Evolutionary conservation across 208 protist genomes (phyloP).

Genomic region (Acanthamoeba castellanii): DNA sequence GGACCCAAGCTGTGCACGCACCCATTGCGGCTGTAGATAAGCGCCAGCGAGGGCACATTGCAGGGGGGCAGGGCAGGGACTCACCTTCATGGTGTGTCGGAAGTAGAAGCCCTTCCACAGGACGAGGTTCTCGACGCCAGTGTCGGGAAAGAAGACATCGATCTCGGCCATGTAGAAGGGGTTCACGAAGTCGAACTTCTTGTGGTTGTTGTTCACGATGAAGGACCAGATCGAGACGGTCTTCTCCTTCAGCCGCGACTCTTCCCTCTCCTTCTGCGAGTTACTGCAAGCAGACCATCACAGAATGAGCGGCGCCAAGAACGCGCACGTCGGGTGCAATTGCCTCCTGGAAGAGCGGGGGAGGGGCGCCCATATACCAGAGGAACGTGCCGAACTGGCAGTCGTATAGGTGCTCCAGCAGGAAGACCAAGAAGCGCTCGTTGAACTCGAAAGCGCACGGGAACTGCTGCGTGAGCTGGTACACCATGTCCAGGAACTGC

Average conservation of each 20-base stretch:
- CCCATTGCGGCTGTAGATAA: too few relatives aligned
- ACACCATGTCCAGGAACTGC: constrained; percentile 95
- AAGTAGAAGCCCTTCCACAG: constrained; percentile 69
- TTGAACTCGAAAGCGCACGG: constrained; percentile 96
- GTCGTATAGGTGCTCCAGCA: constrained; percentile 92
- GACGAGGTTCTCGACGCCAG: constrained; percentile 49
- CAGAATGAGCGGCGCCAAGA: neutral
- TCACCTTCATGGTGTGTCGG: constrained; percentile 49
- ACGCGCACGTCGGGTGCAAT: neutral
- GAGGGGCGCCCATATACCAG: neutral
- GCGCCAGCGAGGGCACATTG: too few relatives aligned
- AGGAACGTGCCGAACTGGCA: constrained; percentile 90
- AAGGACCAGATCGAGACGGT: constrained; percentile 71
- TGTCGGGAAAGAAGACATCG: constrained; percentile 63
- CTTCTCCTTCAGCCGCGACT: constrained; percentile 50
- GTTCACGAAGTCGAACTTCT: constrained; percentile 50
- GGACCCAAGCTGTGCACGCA: neutral
- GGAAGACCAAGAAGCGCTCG: constrained; percentile 89
- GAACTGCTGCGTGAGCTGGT: constrained; percentile 94
- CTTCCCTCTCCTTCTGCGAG: constrained; percentile 58
- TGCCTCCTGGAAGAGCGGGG: neutral
- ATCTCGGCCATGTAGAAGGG: constrained; percentile 59
- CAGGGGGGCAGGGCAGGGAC: neutral
- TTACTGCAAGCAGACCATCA: constrained; percentile 6
- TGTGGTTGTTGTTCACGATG: constrained; percentile 58